Evolutionary conservation across 352 stramenopile genomes (phyloP), one percentile per base, ranked within the genome.

Genomic region (Pythium scleroteichum): DNA sequence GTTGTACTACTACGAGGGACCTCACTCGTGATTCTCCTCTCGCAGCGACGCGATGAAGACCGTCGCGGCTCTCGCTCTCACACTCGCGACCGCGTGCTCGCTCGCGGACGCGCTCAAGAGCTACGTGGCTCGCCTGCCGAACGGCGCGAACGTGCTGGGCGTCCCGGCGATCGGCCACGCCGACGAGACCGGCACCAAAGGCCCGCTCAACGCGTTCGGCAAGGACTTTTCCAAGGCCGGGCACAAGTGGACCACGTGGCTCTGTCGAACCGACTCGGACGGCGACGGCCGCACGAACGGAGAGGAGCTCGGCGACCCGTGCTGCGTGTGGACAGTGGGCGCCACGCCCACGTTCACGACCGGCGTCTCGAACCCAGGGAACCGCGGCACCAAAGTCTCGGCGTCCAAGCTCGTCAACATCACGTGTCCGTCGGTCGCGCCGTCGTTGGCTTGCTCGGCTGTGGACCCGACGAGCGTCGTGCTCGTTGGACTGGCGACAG

Each of bases 241-340:
- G 0, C 20, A 59, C 24, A 65, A 63, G 23, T 87, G 78, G 78
- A 75, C 57, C 12, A 29, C 16, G 0, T 38, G 26, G 5, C 40
- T 64, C 13, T 88, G 80, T 64, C 19, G 78, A 48, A 52, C 56
- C 14, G 78, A 90, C 54, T 72, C 61, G 17, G 78, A 88, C 51
- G 69, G 69, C 22, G 80, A 90, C 44, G 78, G 75, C 9, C 59
- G 68, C 16, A 87, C 70, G 40, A 88, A 90, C 46, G 80, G 78
- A 33, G 48, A 83, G 54, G 80, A 90, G 46, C 63, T 89, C 2
- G 80, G 76, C 20, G 80, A 88, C 53, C 79, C 76, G 33, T 71
- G 67, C 63, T 88, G 76, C 50, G 19, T 51, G 27, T 85, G 69
- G 68, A 59, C 9, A 0, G 39, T 57, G 17, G 42, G 52, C 9